Base-by-base conservation (phyloP, 225 moss, liverwort and hornwort species). In the Polytrichum formosum region DNA sequence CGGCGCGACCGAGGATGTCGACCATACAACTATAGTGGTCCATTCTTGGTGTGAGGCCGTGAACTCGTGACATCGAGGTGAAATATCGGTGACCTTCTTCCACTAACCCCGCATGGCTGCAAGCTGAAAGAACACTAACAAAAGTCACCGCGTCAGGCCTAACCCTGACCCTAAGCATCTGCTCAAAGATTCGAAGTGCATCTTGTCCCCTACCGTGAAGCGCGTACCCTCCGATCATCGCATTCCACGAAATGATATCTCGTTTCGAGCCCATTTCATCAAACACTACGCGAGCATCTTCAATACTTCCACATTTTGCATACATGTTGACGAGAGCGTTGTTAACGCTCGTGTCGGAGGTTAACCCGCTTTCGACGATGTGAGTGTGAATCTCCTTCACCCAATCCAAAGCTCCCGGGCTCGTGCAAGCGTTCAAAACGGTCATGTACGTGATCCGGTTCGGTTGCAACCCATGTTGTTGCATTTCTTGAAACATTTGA, bases 1-100 rank as follows among this genome's bases (percentile, higher is more conserved):
- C 78, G 26, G 78, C 84, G 54, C 78, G 81, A 18, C 78, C 84
- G 62, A 85, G 76, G n/a, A 85, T 69, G 73, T 76, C 78, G 54
- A 78, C 84, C 75, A 82, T 70, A 73, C 81, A 85, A 28, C 75
- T 73, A 33, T 78, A 61, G 17, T 78, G 75, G 5, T 81, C 75
- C 53, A 82, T 56, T 29, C 73, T 78, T 70, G 73, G 78, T 23
- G 66, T 27, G 23, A 78, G 67, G 58, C 72, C 69, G 23, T 78
- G 63, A 23, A 56, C 66, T 10, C 64, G 61, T 54, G 69, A 21
- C 28, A 73, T 46, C 21, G 81, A 78, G 58, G 66, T 28, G 65
- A 76, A 84, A 27, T 75, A 70, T 18, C 7, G 55, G 33, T 73
- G 76, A 17, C 84, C 78, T 35, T 85, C 70, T 1, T 63, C 74